Conservation (phyloP, 2,329 filamentous ascomycete species). For the Pseudonectria buxi region DNA sequence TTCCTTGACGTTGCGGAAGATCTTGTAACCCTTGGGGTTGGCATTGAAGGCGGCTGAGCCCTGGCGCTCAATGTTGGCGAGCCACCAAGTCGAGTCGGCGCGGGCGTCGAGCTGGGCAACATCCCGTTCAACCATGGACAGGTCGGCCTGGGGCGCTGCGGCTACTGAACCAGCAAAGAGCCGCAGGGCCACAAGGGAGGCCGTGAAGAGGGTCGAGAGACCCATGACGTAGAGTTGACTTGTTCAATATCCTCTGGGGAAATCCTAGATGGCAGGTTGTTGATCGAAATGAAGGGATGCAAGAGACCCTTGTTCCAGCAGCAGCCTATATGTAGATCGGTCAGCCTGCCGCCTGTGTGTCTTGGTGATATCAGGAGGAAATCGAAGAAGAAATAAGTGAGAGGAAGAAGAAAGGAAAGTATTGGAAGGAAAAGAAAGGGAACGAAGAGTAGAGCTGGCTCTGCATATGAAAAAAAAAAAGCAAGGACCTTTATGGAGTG, state of each 20-base stretch:
- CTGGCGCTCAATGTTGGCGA: slow-evolving; percentile 61
- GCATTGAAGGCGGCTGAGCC: slow-evolving; percentile 56
- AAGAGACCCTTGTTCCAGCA: slow-evolving; percentile 9
- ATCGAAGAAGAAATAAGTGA: neutral
- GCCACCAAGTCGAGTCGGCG: slow-evolving; percentile 57
- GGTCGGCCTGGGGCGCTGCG: slow-evolving; percentile 27
- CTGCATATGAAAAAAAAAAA: no score
- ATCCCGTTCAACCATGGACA: slow-evolving; percentile 8
- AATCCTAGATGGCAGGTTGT: slow-evolving; percentile 3
- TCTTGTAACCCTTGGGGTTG: slow-evolving; percentile 51
- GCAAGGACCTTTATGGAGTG: no score
- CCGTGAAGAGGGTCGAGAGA: slow-evolving; percentile 35
- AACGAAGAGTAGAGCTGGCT: no score
- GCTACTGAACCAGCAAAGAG: slow-evolving; percentile 30
- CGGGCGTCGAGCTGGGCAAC: slow-evolving; percentile 10
- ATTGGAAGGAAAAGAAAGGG: no score
- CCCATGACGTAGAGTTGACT: slow-evolving; percentile 38
- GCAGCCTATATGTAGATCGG: slow-evolving; percentile 6
- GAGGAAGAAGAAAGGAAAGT: neutral
- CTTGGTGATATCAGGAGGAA: neutral
- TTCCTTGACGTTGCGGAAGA: slow-evolving; percentile 72
- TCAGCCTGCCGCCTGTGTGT: no score
- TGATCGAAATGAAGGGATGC: slow-evolving; percentile 6
- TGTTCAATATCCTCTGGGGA: slow-evolving; percentile 12
- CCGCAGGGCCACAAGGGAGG: slow-evolving; percentile 37